A percentile compares a stretch with the other conserved stretches of the same genome.
These are phyloP conservation scores for Macadamia integrifolia DNA, from an alignment of 164 flowering plant species.

Conservation along the genomic window DNA sequence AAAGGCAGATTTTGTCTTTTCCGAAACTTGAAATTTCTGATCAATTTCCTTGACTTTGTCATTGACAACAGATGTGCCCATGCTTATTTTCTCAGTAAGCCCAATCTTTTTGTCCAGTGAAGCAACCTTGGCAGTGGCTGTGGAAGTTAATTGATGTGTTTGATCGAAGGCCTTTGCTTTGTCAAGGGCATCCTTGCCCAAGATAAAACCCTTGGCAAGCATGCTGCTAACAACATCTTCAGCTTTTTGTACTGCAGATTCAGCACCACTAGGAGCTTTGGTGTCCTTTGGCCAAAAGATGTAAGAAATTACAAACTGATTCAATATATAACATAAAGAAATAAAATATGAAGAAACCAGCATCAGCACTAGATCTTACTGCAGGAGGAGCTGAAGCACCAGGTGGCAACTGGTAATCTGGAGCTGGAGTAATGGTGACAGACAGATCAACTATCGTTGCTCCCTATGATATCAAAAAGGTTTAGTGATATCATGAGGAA, in stretches of 20 bases:
- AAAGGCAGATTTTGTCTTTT: constrained; percentile 83
- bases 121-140: constrained; percentile 79
- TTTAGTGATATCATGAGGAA: not conserved
- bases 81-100: constrained; percentile 63
- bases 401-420: constrained; percentile 68
- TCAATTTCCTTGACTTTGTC: constrained; percentile 85
- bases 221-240: constrained; percentile 88
- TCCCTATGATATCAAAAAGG: constrained; percentile 49
- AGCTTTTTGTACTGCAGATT: constrained; percentile 75
- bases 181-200: constrained; percentile 81
- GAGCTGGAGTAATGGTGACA: constrained; percentile 58
- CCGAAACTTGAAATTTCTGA: constrained; percentile 85
- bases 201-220: constrained; percentile 81
- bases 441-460: constrained; percentile 87
- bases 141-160: constrained; percentile 73
- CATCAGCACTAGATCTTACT: constrained; percentile 28
- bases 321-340: not conserved
- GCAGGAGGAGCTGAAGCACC: constrained; percentile 31
- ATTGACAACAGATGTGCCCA: constrained; percentile 63
- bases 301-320: constrained; percentile 1
- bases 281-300: constrained; percentile 27
- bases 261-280: constrained; percentile 39
- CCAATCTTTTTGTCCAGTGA: constrained; percentile 86
- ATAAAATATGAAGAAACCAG: not conserved
- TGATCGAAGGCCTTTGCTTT: constrained; percentile 89